Base-by-base conservation (phyloP, 2,329 filamentous ascomycete species). In the Cucurbitaria berberidis region DNA sequence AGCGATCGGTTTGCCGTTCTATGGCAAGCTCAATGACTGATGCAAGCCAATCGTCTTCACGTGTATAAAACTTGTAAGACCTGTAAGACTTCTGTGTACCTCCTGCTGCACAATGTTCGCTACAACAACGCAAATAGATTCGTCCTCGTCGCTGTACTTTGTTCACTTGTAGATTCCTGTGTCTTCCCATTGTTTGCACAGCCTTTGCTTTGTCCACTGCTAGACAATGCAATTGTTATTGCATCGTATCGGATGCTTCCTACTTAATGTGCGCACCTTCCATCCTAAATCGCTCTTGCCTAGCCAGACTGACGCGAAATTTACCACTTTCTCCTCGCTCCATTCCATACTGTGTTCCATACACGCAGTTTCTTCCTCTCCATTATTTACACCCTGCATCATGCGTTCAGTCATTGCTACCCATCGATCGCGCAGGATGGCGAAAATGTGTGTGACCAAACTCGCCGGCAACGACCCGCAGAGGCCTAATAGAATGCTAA, bases 1-100 rank as follows among this genome's bases (percentile, higher is more conserved):
- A 66, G 80, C 88, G 11, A 77, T 93, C 55, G 90, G 90, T 27
- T 77, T 95, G 58, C 92, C 93, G 0, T 96, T 96, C 75, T 85
- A 90, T 67, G 91, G 91, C 67, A 90, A 92, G 75, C 78, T 88
- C 45, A 71, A 72, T 30, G 68, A 73, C 47, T 73, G 68, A 57
- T 32, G 24, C 8, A 30, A 19, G 19, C 3, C 41, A 16, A 39
- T 41, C n/a, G 21, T 22, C 16, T 19, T n/a, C 29, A 4, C n/a
- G 40, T 63, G 57, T 69, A 66, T 49, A 65, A 63, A 53, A 63
- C 27, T 29, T 67, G 59, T 66, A 66, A 56, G 43, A 48, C 40
- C 41, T 59, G 51, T 57, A 60, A 62, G 45, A 55, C 44, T 38
- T 13, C 7, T 22, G 52, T 55, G 26, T 44, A 51, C 30, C 30